Base-by-base conservation (phyloP, 306 rosid genomes). In the Oemleria cerasiformis region DNA sequence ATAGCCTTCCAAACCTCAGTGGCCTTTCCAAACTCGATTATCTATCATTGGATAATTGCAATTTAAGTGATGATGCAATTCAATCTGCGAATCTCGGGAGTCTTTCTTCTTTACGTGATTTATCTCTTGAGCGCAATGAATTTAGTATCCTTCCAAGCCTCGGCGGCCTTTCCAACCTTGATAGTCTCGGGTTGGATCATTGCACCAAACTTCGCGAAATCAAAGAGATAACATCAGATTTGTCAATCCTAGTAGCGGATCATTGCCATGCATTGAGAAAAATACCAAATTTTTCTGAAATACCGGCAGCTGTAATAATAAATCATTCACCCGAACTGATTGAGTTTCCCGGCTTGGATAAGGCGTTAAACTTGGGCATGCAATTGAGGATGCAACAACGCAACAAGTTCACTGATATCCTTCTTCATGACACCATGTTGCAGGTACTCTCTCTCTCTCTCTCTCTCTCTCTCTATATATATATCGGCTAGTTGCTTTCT, bases 271-370 rank as follows among this genome's bases (percentile, higher is more conserved):
- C 60, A 0, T 42, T 78, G 57, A 64, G 67, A 67, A 61, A 20
- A 42, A 49, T 70, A 16, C 66, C 82, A 5, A 19, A 73, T 59
- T 5, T 78, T 21, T 73, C 78, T 1, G 19, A 60, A 2, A 50
- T 77, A 7, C 63, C 74, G 15, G 5, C 23, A 4, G 10, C 65
- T 40, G 16, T 65, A 45, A 19, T 17, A 17, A 39, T 77, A 8
- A 43, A 36, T 23, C 7, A 64, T n/a, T n/a, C n/a, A n/a, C n/a
- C n/a, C n/a, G n/a, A 71, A 55, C 76, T 71, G 23, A 43, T 60
- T 8, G 44, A 67, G 6, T 6, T 78, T 55, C 74, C 67, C 12
- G 78, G 75, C 34, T 61, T 67, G 19, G 72, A 79, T 1, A 73
- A 44, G 17, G 23, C 63, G 7, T 69, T 47, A 54, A 70, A 44